Evolutionary conservation across 257 asterid species (phyloP).

Genomic region (Phtheirospermum japonicum): DNA sequence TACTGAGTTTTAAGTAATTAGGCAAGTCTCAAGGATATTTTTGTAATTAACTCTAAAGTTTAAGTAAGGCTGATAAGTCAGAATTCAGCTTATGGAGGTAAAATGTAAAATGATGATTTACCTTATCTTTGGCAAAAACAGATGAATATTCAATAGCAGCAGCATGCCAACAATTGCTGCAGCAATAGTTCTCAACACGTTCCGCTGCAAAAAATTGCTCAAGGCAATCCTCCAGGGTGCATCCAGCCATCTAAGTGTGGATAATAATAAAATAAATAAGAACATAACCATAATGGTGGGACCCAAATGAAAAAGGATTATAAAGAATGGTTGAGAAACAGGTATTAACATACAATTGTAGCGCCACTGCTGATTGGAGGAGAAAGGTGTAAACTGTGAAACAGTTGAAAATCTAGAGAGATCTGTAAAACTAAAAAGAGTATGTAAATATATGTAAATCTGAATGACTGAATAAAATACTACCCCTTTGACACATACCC

Average conservation of each 20-base stretch:
- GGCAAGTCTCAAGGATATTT: background rate
- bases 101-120: conserved; percentile 27
- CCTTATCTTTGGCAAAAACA: conserved; percentile 49
- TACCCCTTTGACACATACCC: background rate
- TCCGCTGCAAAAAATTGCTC: conserved; percentile 66
- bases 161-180: conserved; percentile 91
- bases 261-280: background rate
- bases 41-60: background rate
- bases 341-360: conserved; percentile 54
- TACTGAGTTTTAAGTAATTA: background rate
- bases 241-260: conserved; percentile 54
- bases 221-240: conserved; percentile 77
- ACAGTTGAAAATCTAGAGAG: conserved; percentile 73
- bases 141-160: conserved; percentile 65
- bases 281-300: conserved; percentile 25
- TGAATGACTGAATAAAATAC: conserved; percentile 9
- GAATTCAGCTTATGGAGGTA: too few species aligned
- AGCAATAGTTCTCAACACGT: conserved; percentile 63
- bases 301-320: conserved; percentile 4
- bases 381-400: conserved; percentile 74
- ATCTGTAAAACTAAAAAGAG: conserved; percentile 50
- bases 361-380: conserved; percentile 47
- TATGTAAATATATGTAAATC: conserved; percentile 12
- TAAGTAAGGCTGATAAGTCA: too few species aligned
- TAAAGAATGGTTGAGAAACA: conserved; percentile 5